Evolutionary conservation across 768 basidiomycete species (phyloP).

Genomic region (Daedaleopsis nitida): DNA sequence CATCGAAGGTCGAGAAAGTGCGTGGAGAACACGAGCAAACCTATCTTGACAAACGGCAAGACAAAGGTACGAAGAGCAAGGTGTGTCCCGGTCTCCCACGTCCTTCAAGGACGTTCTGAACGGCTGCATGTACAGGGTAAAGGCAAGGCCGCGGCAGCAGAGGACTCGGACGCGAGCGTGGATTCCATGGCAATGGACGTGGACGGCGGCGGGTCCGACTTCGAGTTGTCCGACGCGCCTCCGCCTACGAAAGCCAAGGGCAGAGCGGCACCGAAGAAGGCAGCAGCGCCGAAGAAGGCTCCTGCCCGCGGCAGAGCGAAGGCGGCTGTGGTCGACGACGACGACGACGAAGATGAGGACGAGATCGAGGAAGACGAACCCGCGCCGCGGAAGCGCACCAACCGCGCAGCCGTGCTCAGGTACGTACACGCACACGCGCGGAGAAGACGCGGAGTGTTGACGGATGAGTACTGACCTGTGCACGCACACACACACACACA

Average conservation of each 20-base stretch:
- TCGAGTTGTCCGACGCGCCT: slow-evolving; percentile 53
- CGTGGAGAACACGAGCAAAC: slow-evolving; percentile 69
- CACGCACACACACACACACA: neutral
- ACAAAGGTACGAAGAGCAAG: slow-evolving; percentile 45
- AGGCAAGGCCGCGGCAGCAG: slow-evolving; percentile 52
- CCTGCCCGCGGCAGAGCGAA: slow-evolving; percentile 44
- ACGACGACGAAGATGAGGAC: slow-evolving; percentile 59
- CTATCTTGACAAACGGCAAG: slow-evolving; percentile 49
- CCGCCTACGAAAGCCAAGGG: slow-evolving; percentile 37
- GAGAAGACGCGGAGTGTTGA: neutral
- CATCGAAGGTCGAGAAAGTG: slow-evolving; percentile 61
- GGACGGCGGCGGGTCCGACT: slow-evolving; percentile 59
- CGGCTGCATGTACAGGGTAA: slow-evolving; percentile 13
- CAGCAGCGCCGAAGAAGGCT: slow-evolving; percentile 37
- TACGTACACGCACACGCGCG: slow-evolving; percentile 30
- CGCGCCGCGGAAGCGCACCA: slow-evolving; percentile 55
- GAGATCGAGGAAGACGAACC: slow-evolving; percentile 52
- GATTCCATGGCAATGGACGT: slow-evolving; percentile 85
- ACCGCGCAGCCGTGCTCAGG: slow-evolving; percentile 68
- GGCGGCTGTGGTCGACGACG: slow-evolving; percentile 45
- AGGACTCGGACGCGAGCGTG: slow-evolving; percentile 53
- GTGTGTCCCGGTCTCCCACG: slow-evolving; percentile 29
- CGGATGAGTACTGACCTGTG: neutral
- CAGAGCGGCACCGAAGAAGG: slow-evolving; percentile 29
- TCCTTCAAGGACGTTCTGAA: neutral